Conservation (phyloP, 805 yeast species). For the Candida sanyiensis region DNA sequence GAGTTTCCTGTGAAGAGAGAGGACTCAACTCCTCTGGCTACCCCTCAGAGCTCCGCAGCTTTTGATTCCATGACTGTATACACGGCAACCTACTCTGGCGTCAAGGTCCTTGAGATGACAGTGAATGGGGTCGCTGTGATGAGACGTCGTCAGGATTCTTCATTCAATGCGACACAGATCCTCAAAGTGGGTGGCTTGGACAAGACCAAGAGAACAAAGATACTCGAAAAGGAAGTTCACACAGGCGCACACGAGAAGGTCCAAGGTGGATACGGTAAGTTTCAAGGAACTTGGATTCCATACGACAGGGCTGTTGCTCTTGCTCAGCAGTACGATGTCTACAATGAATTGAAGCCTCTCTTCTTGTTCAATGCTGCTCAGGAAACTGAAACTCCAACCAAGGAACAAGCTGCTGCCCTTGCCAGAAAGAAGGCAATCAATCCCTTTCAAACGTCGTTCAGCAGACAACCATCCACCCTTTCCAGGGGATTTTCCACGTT, state of each 20-base stretch:
- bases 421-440: conserved; percentile 23
- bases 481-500: conserved; percentile 26
- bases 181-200: conserved; percentile 72
- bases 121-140: conserved; percentile 66
- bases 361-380: conserved; percentile 43
- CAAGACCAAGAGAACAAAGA: conserved; percentile 70
- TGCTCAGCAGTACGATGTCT: conserved; percentile 52
- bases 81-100: conserved; percentile 73
- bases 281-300: conserved; percentile 87
- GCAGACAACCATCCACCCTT: conserved; percentile 22
- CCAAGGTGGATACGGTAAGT: conserved; percentile 81
- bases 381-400: conserved; percentile 39
- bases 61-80: conserved; percentile 39
- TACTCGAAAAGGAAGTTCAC: conserved; percentile 69
- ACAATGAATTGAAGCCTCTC: conserved; percentile 57
- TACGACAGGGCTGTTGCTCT: conserved; percentile 56
- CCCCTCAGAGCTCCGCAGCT: conserved; percentile 7
- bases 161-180: conserved; percentile 82
- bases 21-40: conserved; percentile 4
- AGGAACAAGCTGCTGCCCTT: conserved; percentile 41
- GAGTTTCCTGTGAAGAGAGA: conserved; percentile 9
- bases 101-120: conserved; percentile 75
- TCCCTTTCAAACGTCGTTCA: conserved; percentile 15
- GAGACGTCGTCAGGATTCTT: conserved; percentile 70
- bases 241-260: conserved; percentile 66